These are phyloP conservation scores for Rosa lucieae DNA, from an alignment of 306 rosid genomes.

Conservation along the genomic window DNA sequence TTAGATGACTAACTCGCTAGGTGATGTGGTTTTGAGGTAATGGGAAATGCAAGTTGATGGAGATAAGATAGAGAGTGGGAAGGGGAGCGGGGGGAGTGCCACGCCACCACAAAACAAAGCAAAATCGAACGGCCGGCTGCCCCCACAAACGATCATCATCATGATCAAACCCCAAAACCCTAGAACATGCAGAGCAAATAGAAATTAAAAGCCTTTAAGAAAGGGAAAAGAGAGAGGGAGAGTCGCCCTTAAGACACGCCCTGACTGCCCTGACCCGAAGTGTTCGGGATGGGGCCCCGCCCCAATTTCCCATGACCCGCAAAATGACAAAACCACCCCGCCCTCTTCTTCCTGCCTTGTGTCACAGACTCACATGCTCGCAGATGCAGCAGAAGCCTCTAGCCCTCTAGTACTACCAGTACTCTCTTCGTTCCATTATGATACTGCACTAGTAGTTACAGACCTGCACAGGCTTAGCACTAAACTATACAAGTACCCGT, in stretches of 20 bases:
- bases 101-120: constrained; percentile 25
- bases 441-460: neutral
- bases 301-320: constrained; percentile 37
- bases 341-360: neutral
- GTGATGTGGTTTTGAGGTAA: neutral
- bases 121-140: constrained; percentile 17
- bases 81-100: constrained; percentile 37
- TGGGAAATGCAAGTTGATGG: neutral
- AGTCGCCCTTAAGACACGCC: constrained; percentile 39
- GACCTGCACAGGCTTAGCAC: neutral
- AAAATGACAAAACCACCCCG: constrained; percentile 10
- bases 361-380: constrained; percentile 2
- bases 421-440: neutral
- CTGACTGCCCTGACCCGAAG: constrained; percentile 36
- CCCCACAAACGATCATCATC: constrained; percentile 28
- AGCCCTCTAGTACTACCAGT: neutral
- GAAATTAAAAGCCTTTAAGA: neutral
- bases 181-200: neutral
- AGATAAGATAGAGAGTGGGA: neutral
- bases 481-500: neutral
- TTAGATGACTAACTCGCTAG: neutral
- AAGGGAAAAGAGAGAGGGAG: neutral
- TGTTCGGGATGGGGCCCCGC: constrained; percentile 31
- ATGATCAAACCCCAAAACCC: neutral
- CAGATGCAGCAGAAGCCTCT: constrained; percentile 6